Percentiles rank a stretch among this genome's conserved stretches.
These are phyloP conservation scores for Cryptosporidium meleagridis DNA, from an alignment of 169 alveolate genomes.

Conservation along the genomic window DNA sequence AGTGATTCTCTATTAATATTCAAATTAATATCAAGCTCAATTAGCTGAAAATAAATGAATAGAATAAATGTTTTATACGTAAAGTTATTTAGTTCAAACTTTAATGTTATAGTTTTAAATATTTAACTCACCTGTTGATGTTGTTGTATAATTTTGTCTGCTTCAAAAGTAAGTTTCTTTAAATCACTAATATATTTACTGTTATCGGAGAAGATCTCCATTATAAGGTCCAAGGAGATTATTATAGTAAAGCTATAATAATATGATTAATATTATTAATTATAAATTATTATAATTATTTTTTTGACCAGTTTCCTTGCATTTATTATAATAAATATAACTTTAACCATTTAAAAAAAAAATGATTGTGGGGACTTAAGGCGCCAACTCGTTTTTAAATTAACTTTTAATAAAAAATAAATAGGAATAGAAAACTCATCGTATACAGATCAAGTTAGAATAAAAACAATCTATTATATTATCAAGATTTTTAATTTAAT, in stretches of 20 bases:
- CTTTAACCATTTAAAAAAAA: no score
- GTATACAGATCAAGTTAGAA: background rate
- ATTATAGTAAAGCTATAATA: background rate
- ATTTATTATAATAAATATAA: no score
- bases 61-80: background rate
- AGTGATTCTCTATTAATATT: constrained; percentile 60
- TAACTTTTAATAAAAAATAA: no score
- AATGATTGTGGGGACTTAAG: background rate
- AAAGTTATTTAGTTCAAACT: background rate
- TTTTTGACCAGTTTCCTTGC: background rate
- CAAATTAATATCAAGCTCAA: constrained; percentile 34
- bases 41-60: background rate
- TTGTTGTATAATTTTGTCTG: constrained; percentile 58
- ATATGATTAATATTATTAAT: no score
- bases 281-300: no score
- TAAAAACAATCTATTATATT: background rate
- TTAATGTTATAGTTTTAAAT: background rate
- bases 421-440: background rate
- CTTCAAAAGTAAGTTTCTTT: constrained; percentile 22
- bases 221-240: background rate
- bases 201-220: constrained; percentile 53
- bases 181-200: constrained; percentile 31
- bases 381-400: background rate
- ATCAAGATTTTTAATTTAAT: background rate
- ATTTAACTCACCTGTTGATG: constrained; percentile 72